Evolutionary conservation across 2,329 filamentous ascomycete genomes (phyloP).

Genomic region (Cadophora gregata): DNA sequence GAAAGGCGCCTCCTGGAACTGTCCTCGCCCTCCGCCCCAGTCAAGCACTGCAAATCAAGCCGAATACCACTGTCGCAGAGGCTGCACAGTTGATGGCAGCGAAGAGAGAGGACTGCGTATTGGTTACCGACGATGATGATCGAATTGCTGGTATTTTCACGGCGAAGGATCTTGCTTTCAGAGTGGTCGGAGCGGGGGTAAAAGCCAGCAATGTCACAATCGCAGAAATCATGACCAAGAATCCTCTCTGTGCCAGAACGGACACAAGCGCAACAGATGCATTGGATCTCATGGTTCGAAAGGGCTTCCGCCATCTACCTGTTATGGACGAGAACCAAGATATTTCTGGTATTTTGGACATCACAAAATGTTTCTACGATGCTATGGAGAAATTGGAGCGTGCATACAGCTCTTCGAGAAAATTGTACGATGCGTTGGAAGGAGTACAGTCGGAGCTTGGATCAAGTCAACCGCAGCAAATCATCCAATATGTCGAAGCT

Average conservation of each 20-base stretch:
- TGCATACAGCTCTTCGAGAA: conserved; percentile 96
- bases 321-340: conserved; percentile 99
- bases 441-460: conserved; percentile 97
- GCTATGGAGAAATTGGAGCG: conserved; percentile 99
- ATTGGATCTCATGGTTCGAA: conserved; percentile 95
- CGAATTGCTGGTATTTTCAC: conserved; percentile 99
- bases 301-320: conserved; percentile 95
- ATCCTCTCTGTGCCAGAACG: conserved; percentile 94
- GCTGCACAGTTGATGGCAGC: conserved; percentile 98
- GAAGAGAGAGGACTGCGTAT: conserved; percentile 96
- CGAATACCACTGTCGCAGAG: conserved; percentile 89
- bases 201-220: conserved; percentile 92
- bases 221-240: conserved; percentile 99
- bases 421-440: conserved; percentile 95
- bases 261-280: conserved; percentile 98
- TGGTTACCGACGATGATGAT: conserved; percentile 98
- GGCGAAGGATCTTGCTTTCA: conserved; percentile 96
- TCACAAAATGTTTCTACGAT: conserved; percentile 99
- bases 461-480: conserved; percentile 94
- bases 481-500: conserved; percentile 98
- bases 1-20: conserved; percentile 94
- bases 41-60: conserved; percentile 96
- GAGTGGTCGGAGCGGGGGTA: conserved; percentile 88
- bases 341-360: conserved; percentile 96
- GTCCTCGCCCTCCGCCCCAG: conserved; percentile 95